Conservation (phyloP, 306 rosid species). For the Quercus alba region DNA sequence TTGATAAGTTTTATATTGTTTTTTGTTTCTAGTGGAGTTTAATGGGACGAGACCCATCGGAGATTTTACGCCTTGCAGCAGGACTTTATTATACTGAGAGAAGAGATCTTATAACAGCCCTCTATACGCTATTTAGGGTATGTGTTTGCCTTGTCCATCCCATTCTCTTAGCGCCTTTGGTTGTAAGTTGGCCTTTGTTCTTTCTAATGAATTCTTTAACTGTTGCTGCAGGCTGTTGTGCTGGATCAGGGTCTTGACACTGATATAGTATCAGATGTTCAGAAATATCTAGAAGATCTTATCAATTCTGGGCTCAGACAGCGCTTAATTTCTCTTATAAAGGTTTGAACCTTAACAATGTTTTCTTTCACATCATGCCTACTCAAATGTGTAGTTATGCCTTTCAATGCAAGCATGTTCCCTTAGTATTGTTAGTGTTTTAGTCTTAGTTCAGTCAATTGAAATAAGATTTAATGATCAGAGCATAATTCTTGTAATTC, state of each 20-base stretch:
- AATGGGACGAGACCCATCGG: slow-evolving; percentile 86
- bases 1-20: slow-evolving; percentile 1
- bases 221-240: slow-evolving; percentile 74
- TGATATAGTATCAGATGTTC: slow-evolving; percentile 71
- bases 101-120: slow-evolving; percentile 81
- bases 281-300: slow-evolving; percentile 82
- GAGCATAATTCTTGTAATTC: neutral
- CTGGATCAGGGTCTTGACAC: slow-evolving; percentile 90
- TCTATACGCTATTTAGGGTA: slow-evolving; percentile 88
- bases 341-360: slow-evolving; percentile 47
- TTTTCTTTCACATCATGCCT: neutral
- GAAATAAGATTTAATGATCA: neutral
- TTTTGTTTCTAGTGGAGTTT: slow-evolving; percentile 65
- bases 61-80: slow-evolving; percentile 75
- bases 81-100: slow-evolving; percentile 98
- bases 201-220: slow-evolving; percentile 19
- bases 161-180: slow-evolving; percentile 12
- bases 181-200: neutral
- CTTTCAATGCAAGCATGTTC: neutral
- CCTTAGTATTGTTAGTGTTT: neutral
- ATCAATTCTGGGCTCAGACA: slow-evolving; percentile 77
- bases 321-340: slow-evolving; percentile 75
- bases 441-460: neutral
- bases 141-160: slow-evolving; percentile 5
- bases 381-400: neutral